A percentile compares a stretch with the other conserved stretches of the same genome.
These are phyloP conservation scores for Arachis monticola DNA, from an alignment of 331 rosid genomes.

Conservation along the genomic window DNA sequence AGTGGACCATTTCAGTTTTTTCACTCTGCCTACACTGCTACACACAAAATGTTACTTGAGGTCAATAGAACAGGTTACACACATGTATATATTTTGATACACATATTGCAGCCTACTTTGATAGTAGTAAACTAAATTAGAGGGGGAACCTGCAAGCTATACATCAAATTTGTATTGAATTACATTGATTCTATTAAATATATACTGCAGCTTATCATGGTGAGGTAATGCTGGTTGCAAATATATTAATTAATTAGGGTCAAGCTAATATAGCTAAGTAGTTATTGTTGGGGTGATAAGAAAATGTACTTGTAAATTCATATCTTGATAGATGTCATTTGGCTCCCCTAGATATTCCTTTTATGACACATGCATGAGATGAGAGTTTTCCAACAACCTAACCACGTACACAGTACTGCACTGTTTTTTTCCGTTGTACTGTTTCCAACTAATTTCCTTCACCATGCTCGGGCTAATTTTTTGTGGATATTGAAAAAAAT, in stretches of 20 bases:
- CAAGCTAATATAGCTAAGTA: background rate
- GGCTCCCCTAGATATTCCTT: conserved; percentile 1
- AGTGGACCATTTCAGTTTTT: too few relatives aligned
- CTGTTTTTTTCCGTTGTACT: background rate
- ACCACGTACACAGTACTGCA: background rate
- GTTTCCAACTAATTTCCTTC: background rate
- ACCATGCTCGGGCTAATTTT: background rate
- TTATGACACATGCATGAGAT: background rate
- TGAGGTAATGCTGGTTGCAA: background rate
- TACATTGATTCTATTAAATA: background rate
- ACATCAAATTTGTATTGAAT: too few relatives aligned
- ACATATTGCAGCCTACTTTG: too few relatives aligned
- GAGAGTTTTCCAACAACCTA: background rate
- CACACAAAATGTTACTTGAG: too few relatives aligned
- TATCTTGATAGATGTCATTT: background rate
- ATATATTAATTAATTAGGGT: background rate
- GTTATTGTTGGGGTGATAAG: background rate
- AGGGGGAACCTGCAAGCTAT: too few relatives aligned
- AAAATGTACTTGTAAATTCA: background rate
- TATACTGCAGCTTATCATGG: background rate
- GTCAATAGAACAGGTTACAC: too few relatives aligned
- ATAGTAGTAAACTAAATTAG: too few relatives aligned
- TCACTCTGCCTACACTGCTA: too few relatives aligned
- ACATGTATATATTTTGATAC: too few relatives aligned
- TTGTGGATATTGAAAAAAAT: too few relatives aligned